Evolutionary conservation across 441 rosid genomes (phyloP), one percentile per base, ranked within the genome.

Genomic region (Pelargonium hybrid): DNA sequence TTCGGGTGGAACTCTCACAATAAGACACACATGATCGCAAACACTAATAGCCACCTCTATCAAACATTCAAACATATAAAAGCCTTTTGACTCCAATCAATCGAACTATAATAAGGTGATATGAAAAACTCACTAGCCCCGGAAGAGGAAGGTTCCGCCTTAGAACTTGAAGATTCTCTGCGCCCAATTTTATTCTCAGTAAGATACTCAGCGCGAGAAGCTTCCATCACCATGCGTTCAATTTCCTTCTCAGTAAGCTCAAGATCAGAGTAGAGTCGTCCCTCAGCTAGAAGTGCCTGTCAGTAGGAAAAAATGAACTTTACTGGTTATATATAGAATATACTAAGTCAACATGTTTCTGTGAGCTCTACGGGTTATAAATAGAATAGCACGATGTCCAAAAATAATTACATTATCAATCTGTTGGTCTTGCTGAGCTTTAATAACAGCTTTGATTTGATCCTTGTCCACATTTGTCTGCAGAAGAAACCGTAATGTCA

Each of bases 241-340:
- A 94, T 94, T 77, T 90, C 99, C 83, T 87, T 94, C 80, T 94
- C 97, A 1, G 99, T 94, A 52, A 92, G 90, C 83, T 94, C 99
- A 17, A 94, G 82, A 79, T 94, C 99, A 50, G 99, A 92, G 84
- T 90, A 88, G 79, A 86, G 87, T 76, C 83, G 84, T 67, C 98
- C 99, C 85, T 94, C 98, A 23, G 95, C 94, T 69, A 94, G 72
- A 62, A 92, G 98, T 56, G 97, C 97, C 98, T 94, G 86, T 71
- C 43, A 69, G 56, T 57, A 23, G 48, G n/a, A 43, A 59, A 71
- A 61, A 71, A 48, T 15, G 17, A 48, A 48, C n/a, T 48, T 48
- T 15, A 48, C 5, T 9, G n/a, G 54, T 48, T 15, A 47, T 4
- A 47, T 48, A 68, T 0, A 31, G 65, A 31, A 23, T 68, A 62